These are phyloP conservation scores for Lasiodiplodia sp. DNA, from an alignment of 2,329 filamentous ascomycete species.

Conservation along the genomic window DNA sequence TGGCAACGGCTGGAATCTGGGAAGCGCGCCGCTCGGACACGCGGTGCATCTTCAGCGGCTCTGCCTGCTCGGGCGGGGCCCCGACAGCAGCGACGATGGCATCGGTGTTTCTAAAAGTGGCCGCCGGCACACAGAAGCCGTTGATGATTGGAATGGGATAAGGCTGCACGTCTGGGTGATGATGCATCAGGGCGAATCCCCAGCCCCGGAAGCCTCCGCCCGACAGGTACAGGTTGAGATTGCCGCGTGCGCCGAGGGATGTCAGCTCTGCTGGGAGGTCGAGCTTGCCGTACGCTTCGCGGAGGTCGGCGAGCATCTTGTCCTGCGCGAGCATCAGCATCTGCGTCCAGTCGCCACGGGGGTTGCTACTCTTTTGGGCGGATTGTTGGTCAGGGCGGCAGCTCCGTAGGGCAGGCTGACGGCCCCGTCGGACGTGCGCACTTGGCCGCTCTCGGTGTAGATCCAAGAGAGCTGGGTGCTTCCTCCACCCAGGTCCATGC, in stretches of 20 bases:
- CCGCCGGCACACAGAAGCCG: conserved; percentile 69
- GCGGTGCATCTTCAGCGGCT: conserved; percentile 56
- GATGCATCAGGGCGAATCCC: conserved; percentile 86
- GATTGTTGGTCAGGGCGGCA: conserved; percentile 62
- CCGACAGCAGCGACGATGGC: conserved; percentile 64
- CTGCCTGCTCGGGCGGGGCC: conserved; percentile 53
- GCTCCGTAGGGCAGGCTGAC: conserved; percentile 75
- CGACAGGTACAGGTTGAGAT: conserved; percentile 80
- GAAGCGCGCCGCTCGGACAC: conserved; percentile 79
- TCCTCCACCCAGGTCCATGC: conserved; percentile 86
- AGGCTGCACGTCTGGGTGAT: conserved; percentile 71
- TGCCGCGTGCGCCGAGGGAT: conserved; percentile 44
- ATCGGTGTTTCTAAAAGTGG: conserved; percentile 17
- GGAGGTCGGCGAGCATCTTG: conserved; percentile 66
- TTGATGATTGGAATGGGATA: conserved; percentile 88
- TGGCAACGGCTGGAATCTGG: conserved; percentile 84
- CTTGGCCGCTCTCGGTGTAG: conserved; percentile 54
- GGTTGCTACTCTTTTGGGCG: conserved; percentile 7
- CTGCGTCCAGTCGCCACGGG: conserved; percentile 37
- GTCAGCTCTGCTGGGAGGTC: conserved; percentile 62
- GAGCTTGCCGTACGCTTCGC: conserved; percentile 65
- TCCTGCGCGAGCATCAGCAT: conserved; percentile 38
- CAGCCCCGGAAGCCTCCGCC: conserved; percentile 92
- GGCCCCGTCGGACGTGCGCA: conserved; percentile 60
- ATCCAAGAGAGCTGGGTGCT: conserved; percentile 76